A percentile compares a stretch with the other conserved stretches of the same genome.
Conservation (phyloP, 371 early-diverging fungal genomes). For the Conidiobolus incongruus region DNA sequence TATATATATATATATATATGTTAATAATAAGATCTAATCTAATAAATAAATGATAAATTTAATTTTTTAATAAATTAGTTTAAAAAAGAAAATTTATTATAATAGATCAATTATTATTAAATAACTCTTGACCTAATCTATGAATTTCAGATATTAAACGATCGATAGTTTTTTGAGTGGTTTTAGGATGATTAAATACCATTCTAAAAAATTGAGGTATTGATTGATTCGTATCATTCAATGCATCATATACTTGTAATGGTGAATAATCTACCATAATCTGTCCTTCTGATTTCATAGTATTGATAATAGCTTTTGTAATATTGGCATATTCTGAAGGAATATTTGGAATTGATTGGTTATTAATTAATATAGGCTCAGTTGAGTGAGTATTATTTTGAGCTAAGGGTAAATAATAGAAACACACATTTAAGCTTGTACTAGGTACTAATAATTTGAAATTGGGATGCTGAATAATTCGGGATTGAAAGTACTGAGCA, state of each 20-base stretch:
- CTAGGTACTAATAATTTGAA: slow-evolving; percentile 14
- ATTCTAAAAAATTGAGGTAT: slow-evolving; percentile 2
- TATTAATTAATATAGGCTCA: no score
- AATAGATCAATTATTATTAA: no score
- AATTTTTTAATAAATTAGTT: no score
- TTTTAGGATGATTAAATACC: not conserved
- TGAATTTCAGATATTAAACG: no score
- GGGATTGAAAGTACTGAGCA: slow-evolving; percentile 14
- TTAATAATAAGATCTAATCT: no score
- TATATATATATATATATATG: no score
- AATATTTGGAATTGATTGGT: not conserved
- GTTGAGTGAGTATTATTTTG: not conserved
- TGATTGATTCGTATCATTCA: not conserved
- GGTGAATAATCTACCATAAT: slow-evolving; percentile 2
- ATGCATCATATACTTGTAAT: not conserved
- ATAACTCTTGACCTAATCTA: no score
- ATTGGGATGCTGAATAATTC: slow-evolving; percentile 8
- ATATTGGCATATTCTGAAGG: not conserved
- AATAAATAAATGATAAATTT: no score
- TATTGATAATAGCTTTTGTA: not conserved
- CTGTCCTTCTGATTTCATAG: not conserved
- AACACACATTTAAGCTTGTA: slow-evolving; percentile 29
- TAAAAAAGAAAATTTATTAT: no score
- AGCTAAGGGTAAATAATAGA: slow-evolving; percentile 32
- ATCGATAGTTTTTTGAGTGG: no score